phyloP scores from a whole-genome alignment of 2,329 filamentous ascomycete species.

The Beauveria rudraprayagi region DNA sequence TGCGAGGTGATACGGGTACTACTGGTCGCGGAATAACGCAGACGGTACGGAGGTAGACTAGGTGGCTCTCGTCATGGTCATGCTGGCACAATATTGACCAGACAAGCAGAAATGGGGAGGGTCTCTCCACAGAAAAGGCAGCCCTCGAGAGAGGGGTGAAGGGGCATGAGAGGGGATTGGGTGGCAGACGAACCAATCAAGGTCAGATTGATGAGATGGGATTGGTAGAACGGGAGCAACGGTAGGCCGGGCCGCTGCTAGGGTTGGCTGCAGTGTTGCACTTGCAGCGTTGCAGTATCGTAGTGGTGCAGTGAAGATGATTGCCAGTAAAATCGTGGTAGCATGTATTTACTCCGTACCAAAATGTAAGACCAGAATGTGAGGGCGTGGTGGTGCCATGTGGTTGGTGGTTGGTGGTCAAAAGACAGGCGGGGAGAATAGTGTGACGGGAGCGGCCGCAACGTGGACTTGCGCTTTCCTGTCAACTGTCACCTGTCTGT shows the following conservation, averaged over 20 bases:
- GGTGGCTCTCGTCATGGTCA: constrained; percentile 2
- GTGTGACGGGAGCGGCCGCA: constrained; percentile 8
- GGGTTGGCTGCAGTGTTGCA: neutral
- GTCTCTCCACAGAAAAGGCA: constrained; percentile 6
- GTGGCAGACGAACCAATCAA: neutral
- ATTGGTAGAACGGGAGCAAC: constrained; percentile 1
- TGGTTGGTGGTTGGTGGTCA: neutral
- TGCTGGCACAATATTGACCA: constrained; percentile 2
- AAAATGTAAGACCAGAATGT: no score
- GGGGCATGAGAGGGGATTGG: neutral
- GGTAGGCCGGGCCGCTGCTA: constrained; percentile 9
- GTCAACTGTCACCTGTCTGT: neutral
- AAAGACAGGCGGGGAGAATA: neutral
- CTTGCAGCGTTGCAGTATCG: neutral
- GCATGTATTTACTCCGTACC: no score
- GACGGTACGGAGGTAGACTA: neutral
- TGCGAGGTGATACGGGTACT: constrained; percentile 9
- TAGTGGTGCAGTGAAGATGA: no score
- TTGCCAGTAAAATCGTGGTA: no score
- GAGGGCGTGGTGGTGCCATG: no score
- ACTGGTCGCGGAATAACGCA: neutral
- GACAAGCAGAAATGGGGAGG: neutral
- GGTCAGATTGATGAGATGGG: constrained; percentile 2
- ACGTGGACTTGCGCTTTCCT: neutral
- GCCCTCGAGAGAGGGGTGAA: constrained; percentile 4